phyloP scores from a whole-genome alignment of 768 basidiomycete species.

The Filobasidium floriforme region DNA sequence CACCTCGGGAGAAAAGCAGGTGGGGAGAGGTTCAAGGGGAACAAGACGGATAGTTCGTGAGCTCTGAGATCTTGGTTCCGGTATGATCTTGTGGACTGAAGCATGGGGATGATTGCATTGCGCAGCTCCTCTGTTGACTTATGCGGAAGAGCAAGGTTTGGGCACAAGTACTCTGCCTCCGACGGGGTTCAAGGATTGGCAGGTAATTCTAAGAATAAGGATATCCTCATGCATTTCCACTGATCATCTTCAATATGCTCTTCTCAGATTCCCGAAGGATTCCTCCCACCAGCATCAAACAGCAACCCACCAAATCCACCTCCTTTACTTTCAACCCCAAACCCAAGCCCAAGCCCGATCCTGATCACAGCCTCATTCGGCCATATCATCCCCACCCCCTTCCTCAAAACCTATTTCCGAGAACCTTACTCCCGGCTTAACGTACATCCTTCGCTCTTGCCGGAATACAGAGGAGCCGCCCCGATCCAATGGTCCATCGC shows the following conservation, averaged over 20 bases:
- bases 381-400: constrained; percentile 61
- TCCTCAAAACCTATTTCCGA: constrained; percentile 57
- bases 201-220: constrained; percentile 53
- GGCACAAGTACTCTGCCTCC: constrained; percentile 59
- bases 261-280: constrained; percentile 45
- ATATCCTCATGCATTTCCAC: no score
- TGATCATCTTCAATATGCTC: no score
- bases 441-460: constrained; percentile 81
- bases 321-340: constrained; percentile 22
- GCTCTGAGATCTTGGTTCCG: constrained; percentile 48
- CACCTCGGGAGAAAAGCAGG: constrained; percentile 62
- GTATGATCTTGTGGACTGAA: background rate
- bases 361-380: constrained; percentile 87
- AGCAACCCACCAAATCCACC: background rate
- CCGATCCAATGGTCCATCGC: constrained; percentile 78
- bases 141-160: constrained; percentile 54
- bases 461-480: constrained; percentile 78
- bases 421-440: constrained; percentile 58
- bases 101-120: background rate
- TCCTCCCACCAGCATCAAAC: constrained; percentile 46
- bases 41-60: constrained; percentile 16
- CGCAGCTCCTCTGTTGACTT: constrained; percentile 62
- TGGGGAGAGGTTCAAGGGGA: constrained; percentile 57
- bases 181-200: constrained; percentile 60
- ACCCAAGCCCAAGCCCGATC: constrained; percentile 49